Percentiles rank a stretch among this genome's conserved stretches.
phyloP scores from a whole-genome alignment of 2,329 filamentous ascomycete genomes.

The Hypomyces perniciosus region DNA sequence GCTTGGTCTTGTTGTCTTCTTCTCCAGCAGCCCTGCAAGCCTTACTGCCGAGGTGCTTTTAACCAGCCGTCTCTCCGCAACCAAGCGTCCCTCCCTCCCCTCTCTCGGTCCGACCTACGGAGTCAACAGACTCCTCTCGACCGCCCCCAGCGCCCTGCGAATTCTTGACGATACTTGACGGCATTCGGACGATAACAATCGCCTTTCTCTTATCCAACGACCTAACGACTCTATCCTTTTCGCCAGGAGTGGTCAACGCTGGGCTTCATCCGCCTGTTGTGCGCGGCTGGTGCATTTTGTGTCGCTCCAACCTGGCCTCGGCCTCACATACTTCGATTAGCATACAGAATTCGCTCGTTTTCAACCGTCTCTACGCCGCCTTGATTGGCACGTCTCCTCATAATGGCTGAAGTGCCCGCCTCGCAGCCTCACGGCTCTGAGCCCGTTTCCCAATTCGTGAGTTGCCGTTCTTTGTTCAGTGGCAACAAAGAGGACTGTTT shows the following conservation, averaged over 20 bases:
- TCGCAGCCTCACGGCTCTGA: conserved; percentile 18
- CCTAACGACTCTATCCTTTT: too few relatives aligned
- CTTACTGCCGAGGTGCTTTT: neutral
- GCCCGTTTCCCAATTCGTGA: conserved; percentile 16
- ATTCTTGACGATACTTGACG: too few relatives aligned
- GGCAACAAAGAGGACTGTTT: conserved; percentile 1
- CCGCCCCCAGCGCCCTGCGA: neutral
- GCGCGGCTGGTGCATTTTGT: neutral
- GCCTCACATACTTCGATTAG: neutral
- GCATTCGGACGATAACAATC: too few relatives aligned
- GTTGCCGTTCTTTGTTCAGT: conserved; percentile 6
- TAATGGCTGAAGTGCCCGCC: conserved; percentile 22
- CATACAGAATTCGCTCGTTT: conserved; percentile 5
- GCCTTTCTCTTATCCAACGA: too few relatives aligned
- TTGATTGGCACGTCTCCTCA: conserved; percentile 15
- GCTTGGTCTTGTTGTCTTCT: neutral
- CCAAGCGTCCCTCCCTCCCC: neutral
- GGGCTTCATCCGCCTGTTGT: neutral
- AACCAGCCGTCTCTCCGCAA: neutral
- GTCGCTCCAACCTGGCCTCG: neutral
- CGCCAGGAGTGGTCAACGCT: neutral
- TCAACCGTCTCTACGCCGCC: conserved; percentile 9
- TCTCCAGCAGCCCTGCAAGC: too few relatives aligned
- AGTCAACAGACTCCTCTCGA: neutral
- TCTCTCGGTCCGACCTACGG: neutral